phyloP scores from a whole-genome alignment of 2,329 filamentous ascomycete genomes.

The Pseudogymnoascus sp. region DNA sequence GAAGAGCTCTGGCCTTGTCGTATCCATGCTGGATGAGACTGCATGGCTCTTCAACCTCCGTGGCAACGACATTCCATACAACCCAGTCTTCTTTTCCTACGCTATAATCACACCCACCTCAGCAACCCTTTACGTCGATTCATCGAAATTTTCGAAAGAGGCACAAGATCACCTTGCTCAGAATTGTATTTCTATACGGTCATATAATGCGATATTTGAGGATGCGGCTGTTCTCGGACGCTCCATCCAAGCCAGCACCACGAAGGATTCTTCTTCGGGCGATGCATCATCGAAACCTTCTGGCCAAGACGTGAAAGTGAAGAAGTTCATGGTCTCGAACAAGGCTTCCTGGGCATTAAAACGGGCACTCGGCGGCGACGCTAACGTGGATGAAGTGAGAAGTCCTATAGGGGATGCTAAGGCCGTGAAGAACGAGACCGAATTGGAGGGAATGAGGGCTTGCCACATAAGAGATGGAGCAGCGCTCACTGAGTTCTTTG shows the following conservation, averaged over 20 bases:
- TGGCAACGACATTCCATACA: conserved; percentile 92
- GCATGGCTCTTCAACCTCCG: conserved; percentile 98
- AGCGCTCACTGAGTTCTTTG: conserved; percentile 85
- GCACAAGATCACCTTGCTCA: conserved; percentile 61
- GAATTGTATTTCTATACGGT: conserved; percentile 64
- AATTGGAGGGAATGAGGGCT: conserved; percentile 84
- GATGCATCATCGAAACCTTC: conserved; percentile 25
- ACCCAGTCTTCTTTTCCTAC: conserved; percentile 97
- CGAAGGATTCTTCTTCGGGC: conserved; percentile 25
- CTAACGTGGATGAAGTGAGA: conserved; percentile 74
- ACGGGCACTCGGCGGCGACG: conserved; percentile 75
- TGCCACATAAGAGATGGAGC: conserved; percentile 93
- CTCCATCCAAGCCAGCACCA: conserved; percentile 19
- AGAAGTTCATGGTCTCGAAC: conserved; percentile 78
- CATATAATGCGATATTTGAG: conserved; percentile 73
- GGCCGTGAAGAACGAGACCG: conserved; percentile 84
- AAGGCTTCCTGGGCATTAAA: conserved; percentile 90
- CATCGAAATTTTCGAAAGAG: conserved; percentile 63
- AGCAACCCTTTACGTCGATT: conserved; percentile 77
- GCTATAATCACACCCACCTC: conserved; percentile 72
- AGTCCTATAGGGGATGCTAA: conserved; percentile 88
- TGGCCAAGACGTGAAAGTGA: conserved; percentile 25
- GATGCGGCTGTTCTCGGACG: conserved; percentile 62
- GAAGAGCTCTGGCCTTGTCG: conserved; percentile 76
- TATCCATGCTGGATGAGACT: conserved; percentile 93